phyloP scores from a whole-genome alignment of 2,329 filamentous ascomycete species.

The Ophiocordyceps camponoti-floridani region DNA sequence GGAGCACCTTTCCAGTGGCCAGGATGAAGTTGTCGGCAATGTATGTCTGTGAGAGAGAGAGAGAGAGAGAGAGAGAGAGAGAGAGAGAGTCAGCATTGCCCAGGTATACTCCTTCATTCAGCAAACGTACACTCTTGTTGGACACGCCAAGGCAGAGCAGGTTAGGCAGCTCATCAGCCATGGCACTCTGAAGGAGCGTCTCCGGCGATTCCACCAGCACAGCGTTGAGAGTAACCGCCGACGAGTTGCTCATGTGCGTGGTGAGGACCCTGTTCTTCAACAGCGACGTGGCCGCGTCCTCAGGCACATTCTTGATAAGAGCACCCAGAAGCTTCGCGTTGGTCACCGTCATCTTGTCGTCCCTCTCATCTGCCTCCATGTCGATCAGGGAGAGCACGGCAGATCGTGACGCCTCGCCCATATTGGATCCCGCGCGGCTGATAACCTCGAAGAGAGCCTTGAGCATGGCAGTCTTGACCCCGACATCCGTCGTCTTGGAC shows the following conservation, averaged over 20 bases:
- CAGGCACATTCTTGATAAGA: conserved; percentile 69
- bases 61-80: neutral
- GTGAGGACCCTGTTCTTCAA: conserved; percentile 64
- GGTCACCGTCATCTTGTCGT: conserved; percentile 68
- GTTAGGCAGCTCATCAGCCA: conserved; percentile 58
- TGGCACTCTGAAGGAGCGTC: conserved; percentile 43
- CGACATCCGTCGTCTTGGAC: conserved; percentile 68
- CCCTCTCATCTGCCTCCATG: conserved; percentile 57
- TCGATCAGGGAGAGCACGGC: conserved; percentile 85
- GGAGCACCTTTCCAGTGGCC: conserved; percentile 77
- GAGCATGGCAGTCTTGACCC: conserved; percentile 89
- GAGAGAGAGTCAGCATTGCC: conserved; percentile 1
- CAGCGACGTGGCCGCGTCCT: conserved; percentile 42
- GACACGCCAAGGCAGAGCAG: conserved; percentile 64
- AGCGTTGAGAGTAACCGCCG: conserved; percentile 75
- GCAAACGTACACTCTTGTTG: conserved; percentile 49
- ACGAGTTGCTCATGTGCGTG: conserved; percentile 56
- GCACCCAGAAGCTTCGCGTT: conserved; percentile 82
- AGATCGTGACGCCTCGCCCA: conserved; percentile 77
- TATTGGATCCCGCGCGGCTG: conserved; percentile 82
- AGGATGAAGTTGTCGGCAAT: conserved; percentile 79
- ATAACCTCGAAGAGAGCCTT: conserved; percentile 94
- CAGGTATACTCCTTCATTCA: neutral
- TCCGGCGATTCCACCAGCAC: conserved; percentile 66
- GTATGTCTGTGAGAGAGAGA: conserved; percentile 36